These are phyloP conservation scores for Maudiozyma humilis DNA, from an alignment of 1,139 yeast genomes.

Conservation along the genomic window DNA sequence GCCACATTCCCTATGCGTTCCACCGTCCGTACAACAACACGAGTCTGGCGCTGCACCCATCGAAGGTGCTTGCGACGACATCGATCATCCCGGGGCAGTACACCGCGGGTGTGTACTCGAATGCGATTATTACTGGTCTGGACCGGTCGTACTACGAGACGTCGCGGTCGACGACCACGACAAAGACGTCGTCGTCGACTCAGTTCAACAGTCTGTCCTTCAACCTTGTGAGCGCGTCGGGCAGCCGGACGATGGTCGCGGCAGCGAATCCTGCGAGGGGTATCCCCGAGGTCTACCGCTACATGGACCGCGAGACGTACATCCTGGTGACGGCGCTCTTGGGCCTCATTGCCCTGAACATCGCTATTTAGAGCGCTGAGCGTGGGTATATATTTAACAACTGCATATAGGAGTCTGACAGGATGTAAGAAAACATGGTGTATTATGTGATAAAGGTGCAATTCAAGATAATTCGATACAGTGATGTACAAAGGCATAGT, in stretches of 20 bases:
- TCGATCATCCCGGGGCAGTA: slow-evolving; percentile 23
- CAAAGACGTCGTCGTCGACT: slow-evolving; percentile 4
- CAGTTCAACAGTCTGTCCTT: slow-evolving; percentile 10
- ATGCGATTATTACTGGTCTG: slow-evolving; percentile 24
- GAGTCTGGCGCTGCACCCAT: slow-evolving; percentile 29
- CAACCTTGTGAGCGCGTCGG: background rate
- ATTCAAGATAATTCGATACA: no score
- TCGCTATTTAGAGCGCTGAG: background rate
- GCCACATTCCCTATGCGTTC: slow-evolving; percentile 44
- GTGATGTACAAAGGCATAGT: no score
- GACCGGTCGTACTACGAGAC: slow-evolving; percentile 28
- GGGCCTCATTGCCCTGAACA: background rate
- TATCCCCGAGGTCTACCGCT: background rate
- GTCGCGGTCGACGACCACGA: slow-evolving; percentile 16
- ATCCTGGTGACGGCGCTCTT: background rate
- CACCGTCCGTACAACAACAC: slow-evolving; percentile 31
- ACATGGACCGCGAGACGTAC: background rate
- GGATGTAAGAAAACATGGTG: background rate
- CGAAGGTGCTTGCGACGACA: slow-evolving; percentile 11
- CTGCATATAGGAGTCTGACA: no score
- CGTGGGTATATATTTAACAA: background rate
- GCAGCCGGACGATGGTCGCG: background rate
- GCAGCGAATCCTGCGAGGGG: background rate
- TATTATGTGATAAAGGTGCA: no score
- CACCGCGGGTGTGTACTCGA: slow-evolving; percentile 25